Conservation (phyloP, 106 monocot species). For the Dendrobium officinale region DNA sequence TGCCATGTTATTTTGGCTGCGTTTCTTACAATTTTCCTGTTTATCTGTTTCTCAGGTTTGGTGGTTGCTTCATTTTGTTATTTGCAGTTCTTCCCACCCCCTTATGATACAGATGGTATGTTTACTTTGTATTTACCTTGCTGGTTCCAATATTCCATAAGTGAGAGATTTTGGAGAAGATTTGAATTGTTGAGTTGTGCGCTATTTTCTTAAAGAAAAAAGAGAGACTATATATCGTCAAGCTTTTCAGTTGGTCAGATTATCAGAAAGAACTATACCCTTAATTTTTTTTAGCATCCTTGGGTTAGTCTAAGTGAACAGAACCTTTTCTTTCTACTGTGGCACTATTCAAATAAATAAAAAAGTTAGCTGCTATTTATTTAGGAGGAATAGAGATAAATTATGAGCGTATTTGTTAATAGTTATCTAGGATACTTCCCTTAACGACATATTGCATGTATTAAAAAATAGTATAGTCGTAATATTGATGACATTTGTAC, state of each 20-base stretch:
- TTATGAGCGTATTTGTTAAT: no score
- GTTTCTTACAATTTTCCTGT: neutral
- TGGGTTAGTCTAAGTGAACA: no score
- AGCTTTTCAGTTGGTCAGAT: neutral
- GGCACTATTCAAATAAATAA: no score
- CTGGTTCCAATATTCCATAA: neutral
- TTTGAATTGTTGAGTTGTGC: neutral
- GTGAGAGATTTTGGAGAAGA: neutral
- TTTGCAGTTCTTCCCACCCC: slow-evolving; percentile 57
- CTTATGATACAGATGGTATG: slow-evolving; percentile 37
- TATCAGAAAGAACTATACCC: neutral
- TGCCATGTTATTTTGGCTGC: neutral
- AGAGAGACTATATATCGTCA: neutral
- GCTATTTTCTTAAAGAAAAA: neutral
- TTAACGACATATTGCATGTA: no score
- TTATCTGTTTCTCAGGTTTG: slow-evolving; percentile 26
- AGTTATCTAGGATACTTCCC: no score
- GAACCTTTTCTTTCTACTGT: neutral
- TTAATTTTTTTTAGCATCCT: no score
- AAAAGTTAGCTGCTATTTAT: no score
- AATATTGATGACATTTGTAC: no score
- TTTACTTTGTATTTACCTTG: neutral
- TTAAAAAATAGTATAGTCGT: no score
- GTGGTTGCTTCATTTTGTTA: slow-evolving; percentile 47
- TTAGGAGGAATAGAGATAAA: no score